Conservation (phyloP, 495 filamentous ascomycete genomes). For the Aspergillus taichungensis region DNA sequence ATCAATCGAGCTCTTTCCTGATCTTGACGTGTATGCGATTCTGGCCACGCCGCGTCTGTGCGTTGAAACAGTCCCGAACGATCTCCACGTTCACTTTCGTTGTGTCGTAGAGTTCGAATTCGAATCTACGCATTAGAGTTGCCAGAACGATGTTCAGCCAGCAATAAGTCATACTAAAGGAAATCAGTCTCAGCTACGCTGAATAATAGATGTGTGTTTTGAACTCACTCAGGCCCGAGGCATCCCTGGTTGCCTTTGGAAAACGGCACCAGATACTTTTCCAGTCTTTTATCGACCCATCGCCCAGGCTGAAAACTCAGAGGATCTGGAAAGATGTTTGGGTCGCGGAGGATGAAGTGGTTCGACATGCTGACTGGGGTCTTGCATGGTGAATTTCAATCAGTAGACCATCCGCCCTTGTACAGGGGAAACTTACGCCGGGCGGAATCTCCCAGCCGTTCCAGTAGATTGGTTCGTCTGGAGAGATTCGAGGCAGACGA, state of each 20-base stretch:
- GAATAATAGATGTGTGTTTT: neutral
- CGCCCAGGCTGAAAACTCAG: conserved; percentile 34
- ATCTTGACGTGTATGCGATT: conserved; percentile 19
- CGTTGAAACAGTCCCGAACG: conserved; percentile 20
- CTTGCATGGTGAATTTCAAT: too few species aligned
- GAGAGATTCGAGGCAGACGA: conserved; percentile 33
- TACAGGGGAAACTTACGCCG: conserved; percentile 9
- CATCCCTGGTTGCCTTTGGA: conserved; percentile 38
- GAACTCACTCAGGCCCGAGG: conserved; percentile 35
- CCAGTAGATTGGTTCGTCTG: conserved; percentile 15
- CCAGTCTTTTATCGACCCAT: conserved; percentile 25
- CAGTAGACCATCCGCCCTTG: too few species aligned
- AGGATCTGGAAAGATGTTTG: conserved; percentile 29
- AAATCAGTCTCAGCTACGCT: neutral
- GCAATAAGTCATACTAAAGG: conserved; percentile 18
- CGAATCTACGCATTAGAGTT: conserved; percentile 21
- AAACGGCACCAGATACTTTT: conserved; percentile 35
- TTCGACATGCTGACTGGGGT: conserved; percentile 17
- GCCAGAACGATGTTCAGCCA: conserved; percentile 24
- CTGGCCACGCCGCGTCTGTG: conserved; percentile 14
- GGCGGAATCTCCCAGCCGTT: conserved; percentile 18
- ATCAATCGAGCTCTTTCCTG: too few species aligned
- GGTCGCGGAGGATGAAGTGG: conserved; percentile 30
- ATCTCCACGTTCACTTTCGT: conserved; percentile 21
- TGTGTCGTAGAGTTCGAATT: conserved; percentile 20